Conservation (phyloP, 306 rosid genomes). For the Boehmeria nivea region DNA sequence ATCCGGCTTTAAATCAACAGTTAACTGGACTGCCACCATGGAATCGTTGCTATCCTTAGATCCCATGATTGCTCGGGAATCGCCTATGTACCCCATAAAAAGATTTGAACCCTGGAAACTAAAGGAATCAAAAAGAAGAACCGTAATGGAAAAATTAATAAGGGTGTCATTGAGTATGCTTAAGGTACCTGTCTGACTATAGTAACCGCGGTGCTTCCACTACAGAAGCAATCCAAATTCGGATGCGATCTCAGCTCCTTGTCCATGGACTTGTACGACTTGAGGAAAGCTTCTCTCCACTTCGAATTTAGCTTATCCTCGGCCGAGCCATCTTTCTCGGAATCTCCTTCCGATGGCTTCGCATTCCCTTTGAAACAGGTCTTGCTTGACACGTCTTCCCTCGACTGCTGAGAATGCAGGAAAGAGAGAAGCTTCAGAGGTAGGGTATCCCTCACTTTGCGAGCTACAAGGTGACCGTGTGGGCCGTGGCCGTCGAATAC, state of each 20-base stretch:
- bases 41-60: constrained; percentile 60
- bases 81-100: constrained; percentile 81
- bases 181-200: constrained; percentile 74
- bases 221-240: constrained; percentile 87
- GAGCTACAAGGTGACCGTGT: constrained; percentile 87
- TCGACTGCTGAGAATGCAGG: constrained; percentile 58
- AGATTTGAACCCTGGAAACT: constrained; percentile 70
- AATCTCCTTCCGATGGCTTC: constrained; percentile 42
- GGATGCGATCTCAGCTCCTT: constrained; percentile 90
- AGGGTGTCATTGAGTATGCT: constrained; percentile 3
- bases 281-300: constrained; percentile 89
- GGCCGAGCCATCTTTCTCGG: constrained; percentile 49
- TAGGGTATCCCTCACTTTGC: constrained; percentile 79
- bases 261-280: constrained; percentile 88
- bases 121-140: constrained; percentile 23
- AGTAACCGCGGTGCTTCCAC: constrained; percentile 92
- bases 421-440: constrained; percentile 68
- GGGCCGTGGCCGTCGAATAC: constrained; percentile 98
- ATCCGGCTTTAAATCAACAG: constrained; percentile 94
- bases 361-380: constrained; percentile 47
- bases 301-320: constrained; percentile 50
- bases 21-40: constrained; percentile 69
- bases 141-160: constrained; percentile 14
- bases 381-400: constrained; percentile 40
- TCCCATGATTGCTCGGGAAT: constrained; percentile 92